A percentile compares a stretch with the other conserved stretches of the same genome.
These are phyloP conservation scores for Heliosperma pusillum DNA, from an alignment of 148 eudicot genomes.

Conservation along the genomic window DNA sequence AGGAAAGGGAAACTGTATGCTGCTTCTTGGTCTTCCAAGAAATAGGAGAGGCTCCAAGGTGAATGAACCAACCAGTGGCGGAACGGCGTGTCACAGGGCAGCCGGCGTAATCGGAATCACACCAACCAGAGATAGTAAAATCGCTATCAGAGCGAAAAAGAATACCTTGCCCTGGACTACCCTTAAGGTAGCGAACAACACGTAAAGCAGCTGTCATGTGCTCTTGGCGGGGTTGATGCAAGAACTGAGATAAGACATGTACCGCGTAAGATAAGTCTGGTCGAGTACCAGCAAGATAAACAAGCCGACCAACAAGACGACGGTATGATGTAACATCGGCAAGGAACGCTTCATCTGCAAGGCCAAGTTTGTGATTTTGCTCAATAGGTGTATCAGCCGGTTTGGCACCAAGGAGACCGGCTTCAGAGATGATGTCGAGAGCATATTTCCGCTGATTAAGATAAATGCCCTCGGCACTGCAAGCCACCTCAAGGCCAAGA, in stretches of 20 bases:
- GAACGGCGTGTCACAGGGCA: background rate
- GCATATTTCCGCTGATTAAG: no score
- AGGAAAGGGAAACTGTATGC: background rate
- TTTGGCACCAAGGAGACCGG: background rate
- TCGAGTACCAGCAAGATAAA: background rate
- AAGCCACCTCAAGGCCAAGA: background rate
- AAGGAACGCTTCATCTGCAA: background rate
- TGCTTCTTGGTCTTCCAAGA: constrained; percentile 17
- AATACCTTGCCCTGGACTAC: background rate
- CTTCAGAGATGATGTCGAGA: background rate
- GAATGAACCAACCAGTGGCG: background rate
- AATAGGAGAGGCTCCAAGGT: background rate
- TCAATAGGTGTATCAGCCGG: background rate
- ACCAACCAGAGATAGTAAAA: background rate
- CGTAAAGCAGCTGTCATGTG: constrained; percentile 8
- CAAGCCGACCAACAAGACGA: no score
- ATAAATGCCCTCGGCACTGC: background rate
- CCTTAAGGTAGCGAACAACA: background rate
- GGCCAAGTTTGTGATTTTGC: constrained; percentile 6
- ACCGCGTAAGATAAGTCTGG: constrained; percentile 5
- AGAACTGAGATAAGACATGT: constrained; percentile 14
- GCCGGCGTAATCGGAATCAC: background rate
- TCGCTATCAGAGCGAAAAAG: background rate
- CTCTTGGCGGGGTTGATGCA: constrained; percentile 2
- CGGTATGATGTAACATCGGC: background rate